These are phyloP conservation scores for Gonapodya prolifera DNA, from an alignment of 192 early-diverging fungal genomes.

Conservation along the genomic window DNA sequence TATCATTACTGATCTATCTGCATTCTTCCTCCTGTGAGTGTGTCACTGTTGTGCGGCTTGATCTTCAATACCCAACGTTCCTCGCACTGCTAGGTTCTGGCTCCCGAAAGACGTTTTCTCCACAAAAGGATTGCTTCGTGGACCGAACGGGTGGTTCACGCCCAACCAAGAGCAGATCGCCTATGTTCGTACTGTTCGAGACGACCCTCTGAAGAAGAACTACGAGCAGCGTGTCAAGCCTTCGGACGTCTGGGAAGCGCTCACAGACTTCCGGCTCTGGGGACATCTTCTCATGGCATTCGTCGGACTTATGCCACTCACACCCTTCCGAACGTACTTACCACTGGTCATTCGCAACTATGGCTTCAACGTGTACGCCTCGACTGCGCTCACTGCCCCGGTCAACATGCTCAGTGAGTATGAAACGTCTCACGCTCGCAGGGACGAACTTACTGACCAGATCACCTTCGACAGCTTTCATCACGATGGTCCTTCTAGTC, in stretches of 20 bases:
- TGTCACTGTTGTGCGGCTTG: no score
- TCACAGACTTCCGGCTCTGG: slow-evolving; percentile 19
- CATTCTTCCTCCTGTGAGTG: no score
- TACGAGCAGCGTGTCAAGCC: slow-evolving; percentile 20
- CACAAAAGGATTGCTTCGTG: no score
- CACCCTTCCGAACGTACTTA: slow-evolving; percentile 4
- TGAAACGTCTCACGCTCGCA: no score
- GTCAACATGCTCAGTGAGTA: no score
- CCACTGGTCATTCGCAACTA: slow-evolving; percentile 4
- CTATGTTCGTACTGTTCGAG: slow-evolving; percentile 38
- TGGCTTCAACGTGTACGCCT: slow-evolving; percentile 9
- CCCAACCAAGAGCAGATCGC: slow-evolving; percentile 40
- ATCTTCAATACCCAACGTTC: no score
- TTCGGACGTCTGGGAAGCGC: slow-evolving; percentile 17
- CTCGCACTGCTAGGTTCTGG: neutral
- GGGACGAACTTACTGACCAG: no score
- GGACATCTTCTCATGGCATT: slow-evolving; percentile 29
- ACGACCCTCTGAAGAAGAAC: slow-evolving; percentile 38
- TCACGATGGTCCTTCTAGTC: no score
- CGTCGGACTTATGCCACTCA: slow-evolving; percentile 14
- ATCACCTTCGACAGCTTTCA: no score
- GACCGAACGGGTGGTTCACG: slow-evolving; percentile 26
- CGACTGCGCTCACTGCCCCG: no score
- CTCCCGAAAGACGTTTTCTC: neutral
- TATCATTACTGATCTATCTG: neutral